phyloP scores from a whole-genome alignment of 2,329 filamentous ascomycete species.

The Aureobasidium lini region DNA sequence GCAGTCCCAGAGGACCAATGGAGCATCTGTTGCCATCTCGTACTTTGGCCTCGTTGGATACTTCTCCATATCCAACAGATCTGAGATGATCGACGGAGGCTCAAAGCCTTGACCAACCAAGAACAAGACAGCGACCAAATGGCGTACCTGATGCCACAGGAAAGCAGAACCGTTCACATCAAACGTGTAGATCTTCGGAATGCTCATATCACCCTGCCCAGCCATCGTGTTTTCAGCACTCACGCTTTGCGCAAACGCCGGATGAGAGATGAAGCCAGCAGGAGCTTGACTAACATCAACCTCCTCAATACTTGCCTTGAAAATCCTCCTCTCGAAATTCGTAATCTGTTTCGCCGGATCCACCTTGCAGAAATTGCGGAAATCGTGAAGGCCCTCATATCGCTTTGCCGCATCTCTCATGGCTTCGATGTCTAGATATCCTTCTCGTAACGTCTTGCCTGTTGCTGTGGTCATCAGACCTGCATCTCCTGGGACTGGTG shows the following conservation, averaged over 20 bases:
- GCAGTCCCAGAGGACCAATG: slow-evolving; percentile 93
- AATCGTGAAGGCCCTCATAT: slow-evolving; percentile 82
- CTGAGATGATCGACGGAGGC: slow-evolving; percentile 60
- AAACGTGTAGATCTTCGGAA: slow-evolving; percentile 76
- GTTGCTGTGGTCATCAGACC: slow-evolving; percentile 24
- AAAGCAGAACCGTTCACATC: slow-evolving; percentile 86
- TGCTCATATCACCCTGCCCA: not conserved
- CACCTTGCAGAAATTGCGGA: slow-evolving; percentile 94
- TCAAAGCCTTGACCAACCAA: slow-evolving; percentile 85
- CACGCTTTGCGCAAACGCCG: slow-evolving; percentile 37
- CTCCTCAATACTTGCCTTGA: slow-evolving; percentile 69
- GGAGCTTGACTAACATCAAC: slow-evolving; percentile 41
- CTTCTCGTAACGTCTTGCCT: slow-evolving; percentile 39
- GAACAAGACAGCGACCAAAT: slow-evolving; percentile 91
- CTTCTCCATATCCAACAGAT: slow-evolving; percentile 64
- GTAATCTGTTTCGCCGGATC: slow-evolving; percentile 83
- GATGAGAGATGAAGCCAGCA: slow-evolving; percentile 47
- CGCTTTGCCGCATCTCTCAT: slow-evolving; percentile 77
- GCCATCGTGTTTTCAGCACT: not conserved
- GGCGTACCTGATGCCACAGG: slow-evolving; percentile 95
- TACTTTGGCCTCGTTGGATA: slow-evolving; percentile 77
- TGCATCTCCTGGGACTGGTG: slow-evolving; percentile 48
- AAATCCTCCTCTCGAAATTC: slow-evolving; percentile 73
- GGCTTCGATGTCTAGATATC: slow-evolving; percentile 78
- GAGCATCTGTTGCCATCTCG: slow-evolving; percentile 81